Conservation (phyloP, 441 rosid genomes). For the Populus hybrid region DNA sequence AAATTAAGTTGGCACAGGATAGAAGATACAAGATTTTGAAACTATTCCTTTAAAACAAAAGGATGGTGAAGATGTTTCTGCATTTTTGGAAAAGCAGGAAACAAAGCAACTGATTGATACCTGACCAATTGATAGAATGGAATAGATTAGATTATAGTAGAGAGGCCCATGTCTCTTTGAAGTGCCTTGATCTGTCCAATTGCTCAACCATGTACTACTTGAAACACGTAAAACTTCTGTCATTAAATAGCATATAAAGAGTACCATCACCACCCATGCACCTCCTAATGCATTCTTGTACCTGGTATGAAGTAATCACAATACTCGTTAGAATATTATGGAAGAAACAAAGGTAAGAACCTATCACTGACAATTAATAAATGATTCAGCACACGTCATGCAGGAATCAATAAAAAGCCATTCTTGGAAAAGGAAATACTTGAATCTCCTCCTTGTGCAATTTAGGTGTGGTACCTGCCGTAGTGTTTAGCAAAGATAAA, state of each 20-base stretch:
- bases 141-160: conserved; percentile 71
- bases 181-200: conserved; percentile 87
- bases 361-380: background rate
- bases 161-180: conserved; percentile 55
- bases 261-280: conserved; percentile 84
- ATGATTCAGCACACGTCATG: background rate
- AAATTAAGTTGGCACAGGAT: background rate
- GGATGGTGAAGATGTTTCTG: background rate
- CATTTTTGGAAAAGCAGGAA: background rate
- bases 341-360: background rate
- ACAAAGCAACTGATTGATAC: conserved; percentile 32
- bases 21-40: conserved; percentile 1
- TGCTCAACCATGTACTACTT: conserved; percentile 97
- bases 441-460: background rate
- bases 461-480: background rate
- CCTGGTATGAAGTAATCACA: conserved; percentile 42
- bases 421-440: background rate
- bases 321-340: background rate
- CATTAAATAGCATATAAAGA: conserved; percentile 64
- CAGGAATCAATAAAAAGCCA: background rate
- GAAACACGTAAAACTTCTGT: conserved; percentile 88
- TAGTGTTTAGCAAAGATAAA: too few species aligned
- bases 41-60: conserved; percentile 4
- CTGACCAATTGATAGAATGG: conserved; percentile 84
- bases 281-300: conserved; percentile 98